phyloP scores from a whole-genome alignment of 2,329 filamentous ascomycete species.

The Chaetomium strumarium region DNA sequence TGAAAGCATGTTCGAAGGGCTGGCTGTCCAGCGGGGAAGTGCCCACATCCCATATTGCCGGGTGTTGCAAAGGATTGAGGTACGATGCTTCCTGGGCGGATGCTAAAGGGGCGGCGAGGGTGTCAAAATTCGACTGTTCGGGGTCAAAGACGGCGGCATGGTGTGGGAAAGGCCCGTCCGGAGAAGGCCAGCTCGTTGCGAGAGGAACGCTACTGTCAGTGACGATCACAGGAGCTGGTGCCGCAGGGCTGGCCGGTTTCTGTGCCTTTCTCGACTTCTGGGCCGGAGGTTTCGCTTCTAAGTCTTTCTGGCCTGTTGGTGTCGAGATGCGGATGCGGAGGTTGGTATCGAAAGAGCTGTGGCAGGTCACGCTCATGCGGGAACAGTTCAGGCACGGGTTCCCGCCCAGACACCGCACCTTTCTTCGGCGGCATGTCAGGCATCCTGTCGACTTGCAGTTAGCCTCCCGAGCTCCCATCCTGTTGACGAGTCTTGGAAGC shows the following conservation, averaged over 20 bases:
- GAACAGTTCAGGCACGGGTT: conserved; percentile 24
- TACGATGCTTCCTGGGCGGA: background rate
- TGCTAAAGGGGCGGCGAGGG: background rate
- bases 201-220: background rate
- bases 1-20: background rate
- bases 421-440: conserved; percentile 25
- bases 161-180: background rate
- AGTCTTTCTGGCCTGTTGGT: conserved; percentile 15
- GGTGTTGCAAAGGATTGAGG: background rate
- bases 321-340: conserved; percentile 23
- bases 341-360: conserved; percentile 25
- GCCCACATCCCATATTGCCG: background rate
- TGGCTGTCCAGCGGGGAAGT: background rate
- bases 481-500: background rate
- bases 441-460: conserved; percentile 15
- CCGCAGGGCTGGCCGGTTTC: background rate
- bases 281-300: conserved; percentile 13
- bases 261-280: conserved; percentile 1
- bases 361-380: conserved; percentile 25
- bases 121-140: background rate
- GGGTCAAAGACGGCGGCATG: background rate
- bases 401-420: conserved; percentile 23
- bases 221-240: too few relatives aligned
- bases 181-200: background rate
- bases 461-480: background rate